Evolutionary conservation across 1,284 basidiomycete species (phyloP).

Genomic region (Fistulinella staudtii): DNA sequence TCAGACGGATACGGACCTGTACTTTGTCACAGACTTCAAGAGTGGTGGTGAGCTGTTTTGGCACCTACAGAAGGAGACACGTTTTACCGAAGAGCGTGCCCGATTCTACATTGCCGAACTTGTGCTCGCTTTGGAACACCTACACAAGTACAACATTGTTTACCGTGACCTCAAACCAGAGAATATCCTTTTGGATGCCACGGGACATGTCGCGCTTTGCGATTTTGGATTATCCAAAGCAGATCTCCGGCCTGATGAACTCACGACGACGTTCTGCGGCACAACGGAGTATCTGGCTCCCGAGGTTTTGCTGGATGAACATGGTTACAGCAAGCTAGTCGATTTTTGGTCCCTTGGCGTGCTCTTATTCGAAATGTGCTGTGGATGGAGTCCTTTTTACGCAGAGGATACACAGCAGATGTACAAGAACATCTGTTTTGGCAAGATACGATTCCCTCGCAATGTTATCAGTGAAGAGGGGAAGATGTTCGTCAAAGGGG

Average conservation of each 20-base stretch:
- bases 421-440: slow-evolving; percentile 99
- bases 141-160: slow-evolving; percentile 97
- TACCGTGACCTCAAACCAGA: slow-evolving; percentile 98
- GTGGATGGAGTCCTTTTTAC: slow-evolving; percentile 99
- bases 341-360: slow-evolving; percentile 99
- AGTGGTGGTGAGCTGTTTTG: slow-evolving; percentile 98
- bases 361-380: slow-evolving; percentile 96
- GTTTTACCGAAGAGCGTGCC: slow-evolving; percentile 90
- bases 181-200: slow-evolving; percentile 95
- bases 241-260: slow-evolving; percentile 88
- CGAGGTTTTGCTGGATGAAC: slow-evolving; percentile 97
- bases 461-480: slow-evolving; percentile 97
- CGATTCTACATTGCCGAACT: slow-evolving; percentile 96
- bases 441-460: slow-evolving; percentile 98
- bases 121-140: slow-evolving; percentile 88
- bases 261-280: slow-evolving; percentile 97
- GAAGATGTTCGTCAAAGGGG: slow-evolving; percentile 99
- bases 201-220: slow-evolving; percentile 94
- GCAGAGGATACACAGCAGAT: slow-evolving; percentile 99
- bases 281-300: slow-evolving; percentile 98
- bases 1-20: slow-evolving; percentile 94
- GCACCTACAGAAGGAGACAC: slow-evolving; percentile 93
- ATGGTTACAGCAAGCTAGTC: slow-evolving; percentile 97
- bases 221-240: slow-evolving; percentile 98
- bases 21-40: slow-evolving; percentile 99